Conservation (phyloP, 2,329 filamentous ascomycete species). For the Diplodia scrobiculata region DNA sequence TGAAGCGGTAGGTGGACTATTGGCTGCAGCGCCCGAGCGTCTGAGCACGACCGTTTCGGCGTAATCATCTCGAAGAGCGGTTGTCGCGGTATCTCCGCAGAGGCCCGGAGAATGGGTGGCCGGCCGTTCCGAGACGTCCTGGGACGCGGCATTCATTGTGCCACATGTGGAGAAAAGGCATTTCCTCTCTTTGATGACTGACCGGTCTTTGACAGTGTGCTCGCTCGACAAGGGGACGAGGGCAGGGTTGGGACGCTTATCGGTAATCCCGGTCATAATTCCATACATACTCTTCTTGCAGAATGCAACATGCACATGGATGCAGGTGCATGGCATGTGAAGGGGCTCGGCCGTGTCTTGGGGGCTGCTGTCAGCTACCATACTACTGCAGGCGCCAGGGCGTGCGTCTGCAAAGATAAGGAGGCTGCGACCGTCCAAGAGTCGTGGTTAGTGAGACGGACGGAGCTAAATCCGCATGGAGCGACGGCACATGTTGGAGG, state of each 20-base stretch:
- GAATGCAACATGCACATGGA: conserved; percentile 5
- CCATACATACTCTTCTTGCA: too few relatives aligned
- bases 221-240: neutral
- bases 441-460: neutral
- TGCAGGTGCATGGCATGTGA: conserved; percentile 22
- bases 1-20: neutral
- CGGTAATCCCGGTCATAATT: neutral
- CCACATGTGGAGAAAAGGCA: too few relatives aligned
- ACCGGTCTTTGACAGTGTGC: conserved; percentile 3
- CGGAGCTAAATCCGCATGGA: neutral
- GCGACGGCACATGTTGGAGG: neutral
- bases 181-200: neutral
- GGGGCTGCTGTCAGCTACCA: neutral
- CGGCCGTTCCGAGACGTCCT: neutral
- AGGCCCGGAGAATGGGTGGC: neutral
- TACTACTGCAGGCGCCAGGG: neutral
- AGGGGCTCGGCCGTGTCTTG: neutral
- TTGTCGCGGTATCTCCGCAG: neutral
- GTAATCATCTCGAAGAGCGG: neutral
- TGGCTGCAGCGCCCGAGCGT: neutral
- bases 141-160: neutral
- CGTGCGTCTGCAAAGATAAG: conserved; percentile 5
- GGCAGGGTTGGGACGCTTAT: neutral
- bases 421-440: neutral
- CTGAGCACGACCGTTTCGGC: conserved; percentile 4